Evolutionary conservation across 1,284 basidiomycete species (phyloP), one percentile per base, ranked within the genome.

Genomic region (Rhodotorula sp.): DNA sequence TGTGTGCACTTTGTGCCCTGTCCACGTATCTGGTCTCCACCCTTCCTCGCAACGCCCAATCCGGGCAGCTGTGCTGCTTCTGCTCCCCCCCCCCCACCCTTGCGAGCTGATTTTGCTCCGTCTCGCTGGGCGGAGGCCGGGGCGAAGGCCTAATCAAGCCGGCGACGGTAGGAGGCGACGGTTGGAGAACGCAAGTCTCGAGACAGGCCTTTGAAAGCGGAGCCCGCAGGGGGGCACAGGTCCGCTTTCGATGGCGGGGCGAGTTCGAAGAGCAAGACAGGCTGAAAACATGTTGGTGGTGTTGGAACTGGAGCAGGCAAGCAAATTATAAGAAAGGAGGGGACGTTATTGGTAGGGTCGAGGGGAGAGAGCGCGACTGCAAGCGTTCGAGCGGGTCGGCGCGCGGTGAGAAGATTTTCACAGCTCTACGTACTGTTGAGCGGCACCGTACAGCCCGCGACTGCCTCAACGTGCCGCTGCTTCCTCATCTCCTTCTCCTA

Each of bases 311-410:
- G n/a, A 54, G 47, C 24, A 50, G 44, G 3, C 15, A 13, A 18
- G 40, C 40, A 18, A 11, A 46, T 31, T 3, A 30, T 34, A 13
- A 44, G 20, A 65, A 65, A 65, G 47, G 65, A 71, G 46, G 65
- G 59, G 31, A 40, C 30, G 6, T 16, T 9, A 1, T 56, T n/a
- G 1, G 56, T 47, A 9, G 56, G 18, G 31, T 63, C 59, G n/a
- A 55, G 44, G 20, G 63, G 61, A 22, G 61, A 22, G 66, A 57
- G 34, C 51, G 48, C 46, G 59, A 68, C 61, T 68, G 66, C 40
- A 13, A 2, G 40, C 5, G 13, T 26, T n/a, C 18, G n/a, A 28
- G 20, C 24, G 26, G 26, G 13, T 48, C 57, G 48, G 57, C 46
- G 40, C 40, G 40, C 40, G 11, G 40, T 7, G 8, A 31, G 15